These are phyloP conservation scores for Fraxinus greggii DNA, from an alignment of 305 asterid species.

Conservation along the genomic window DNA sequence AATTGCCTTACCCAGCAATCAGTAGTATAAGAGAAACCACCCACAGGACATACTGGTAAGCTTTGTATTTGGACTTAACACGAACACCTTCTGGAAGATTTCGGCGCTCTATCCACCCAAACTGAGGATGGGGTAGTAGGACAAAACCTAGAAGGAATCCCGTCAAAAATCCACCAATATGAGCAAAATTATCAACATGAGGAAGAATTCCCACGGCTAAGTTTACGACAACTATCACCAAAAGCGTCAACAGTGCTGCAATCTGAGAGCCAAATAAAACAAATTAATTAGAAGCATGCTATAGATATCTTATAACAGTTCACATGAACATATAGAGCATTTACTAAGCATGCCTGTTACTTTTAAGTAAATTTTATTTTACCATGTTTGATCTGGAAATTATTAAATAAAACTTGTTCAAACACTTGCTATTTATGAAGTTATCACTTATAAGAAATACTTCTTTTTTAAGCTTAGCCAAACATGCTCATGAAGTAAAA, in stretches of 20 bases:
- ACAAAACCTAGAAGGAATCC: constrained; percentile 80
- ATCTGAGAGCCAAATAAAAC: constrained; percentile 36
- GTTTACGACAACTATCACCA: constrained; percentile 60
- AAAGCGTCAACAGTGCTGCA: constrained; percentile 64
- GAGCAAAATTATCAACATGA: constrained; percentile 76
- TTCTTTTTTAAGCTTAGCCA: background rate
- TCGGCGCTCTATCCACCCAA: constrained; percentile 76
- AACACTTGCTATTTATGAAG: background rate
- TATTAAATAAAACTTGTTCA: background rate
- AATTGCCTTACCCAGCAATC: constrained; percentile 56
- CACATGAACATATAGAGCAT: background rate
- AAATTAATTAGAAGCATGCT: background rate
- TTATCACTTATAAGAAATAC: background rate
- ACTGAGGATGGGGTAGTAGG: constrained; percentile 76
- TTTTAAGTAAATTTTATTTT: background rate
- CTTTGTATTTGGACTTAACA: constrained; percentile 58
- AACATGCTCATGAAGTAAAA: background rate
- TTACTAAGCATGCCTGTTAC: background rate
- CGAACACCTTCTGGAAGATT: constrained; percentile 50
- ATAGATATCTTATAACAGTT: background rate
- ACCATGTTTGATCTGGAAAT: background rate
- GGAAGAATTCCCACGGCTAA: constrained; percentile 83
- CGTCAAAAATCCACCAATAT: constrained; percentile 81
- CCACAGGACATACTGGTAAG: constrained; percentile 61
- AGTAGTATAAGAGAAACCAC: constrained; percentile 52